Evolutionary conservation across 768 basidiomycete genomes (phyloP), one percentile per base, ranked within the genome.

Genomic region (Pluteus cervinus): DNA sequence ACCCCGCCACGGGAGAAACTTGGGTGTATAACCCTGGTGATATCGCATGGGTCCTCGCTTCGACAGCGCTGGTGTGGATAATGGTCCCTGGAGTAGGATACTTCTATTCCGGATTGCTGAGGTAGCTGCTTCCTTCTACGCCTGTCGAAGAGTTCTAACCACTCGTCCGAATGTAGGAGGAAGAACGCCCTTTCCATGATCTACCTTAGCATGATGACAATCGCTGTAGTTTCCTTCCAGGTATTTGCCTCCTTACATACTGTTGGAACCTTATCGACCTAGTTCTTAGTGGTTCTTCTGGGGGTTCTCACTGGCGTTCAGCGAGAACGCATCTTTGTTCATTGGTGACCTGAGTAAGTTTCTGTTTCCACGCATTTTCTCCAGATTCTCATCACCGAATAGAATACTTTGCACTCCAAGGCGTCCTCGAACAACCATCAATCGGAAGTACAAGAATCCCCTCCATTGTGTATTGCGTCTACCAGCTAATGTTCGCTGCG

Each of bases 111-210:
- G 93, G 88, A 45, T 75, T 98, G 20, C 72, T 94, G 24, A 66
- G 94, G n/a, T n/a, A n/a, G n/a, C n/a, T n/a, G n/a, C n/a, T n/a
- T n/a, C n/a, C n/a, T n/a, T n/a, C n/a, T n/a, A n/a, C n/a, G n/a
- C n/a, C n/a, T n/a, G n/a, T n/a, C n/a, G n/a, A n/a, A n/a, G n/a
- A n/a, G n/a, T n/a, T n/a, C n/a, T n/a, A n/a, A n/a, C n/a, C n/a
- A n/a, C n/a, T n/a, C n/a, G n/a, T n/a, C n/a, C n/a, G n/a, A n/a
- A n/a, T n/a, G n/a, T n/a, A n/a, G n/a, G 36, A 68, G 93, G 43
- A 97, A 98, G 62, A 94, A 94, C 48, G 93, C 94, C 0, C 69
- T 96, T 15, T 84, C 80, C 30, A 86, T 93, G 79, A 84, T 93
- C 11, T 91, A 78, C 56, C 71, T 84, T 10, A 77, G 77, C 37